phyloP scores from a whole-genome alignment of 1,284 basidiomycete genomes.

The Tetrapyrgos nigripes region DNA sequence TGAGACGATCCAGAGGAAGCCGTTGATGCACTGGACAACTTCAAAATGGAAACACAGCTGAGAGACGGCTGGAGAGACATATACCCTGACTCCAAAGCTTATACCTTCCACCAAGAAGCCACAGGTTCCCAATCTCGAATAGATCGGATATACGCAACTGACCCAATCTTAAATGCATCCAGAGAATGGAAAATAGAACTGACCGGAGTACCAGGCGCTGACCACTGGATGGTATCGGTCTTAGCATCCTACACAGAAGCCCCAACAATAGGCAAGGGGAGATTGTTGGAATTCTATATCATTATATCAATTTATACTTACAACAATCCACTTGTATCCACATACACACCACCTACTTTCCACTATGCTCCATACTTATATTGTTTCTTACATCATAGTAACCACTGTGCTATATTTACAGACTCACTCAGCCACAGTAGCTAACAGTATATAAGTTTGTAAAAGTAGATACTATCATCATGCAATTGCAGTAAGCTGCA shows the following conservation, averaged over 20 bases:
- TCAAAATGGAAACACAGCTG: slow-evolving; percentile 22
- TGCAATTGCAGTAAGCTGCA: too few species aligned
- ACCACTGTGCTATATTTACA: too few species aligned
- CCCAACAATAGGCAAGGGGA: slow-evolving; percentile 28
- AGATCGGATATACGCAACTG: slow-evolving; percentile 34
- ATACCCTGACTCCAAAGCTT: slow-evolving; percentile 26
- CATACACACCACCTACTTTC: too few species aligned
- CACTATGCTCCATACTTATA: too few species aligned
- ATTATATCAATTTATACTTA: too few species aligned
- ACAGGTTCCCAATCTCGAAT: slow-evolving; percentile 29
- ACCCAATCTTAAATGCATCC: slow-evolving; percentile 1
- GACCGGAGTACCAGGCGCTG: slow-evolving; percentile 14
- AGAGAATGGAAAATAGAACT: slow-evolving; percentile 24
- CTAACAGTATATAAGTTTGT: too few species aligned
- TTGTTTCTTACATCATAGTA: too few species aligned
- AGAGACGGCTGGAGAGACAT: slow-evolving; percentile 36
- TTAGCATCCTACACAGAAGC: slow-evolving; percentile 18
- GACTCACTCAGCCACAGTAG: too few species aligned
- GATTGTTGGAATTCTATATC: too few species aligned
- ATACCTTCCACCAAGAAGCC: slow-evolving; percentile 25
- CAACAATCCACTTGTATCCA: too few species aligned
- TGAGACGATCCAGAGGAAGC: slow-evolving; percentile 20
- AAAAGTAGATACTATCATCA: too few species aligned
- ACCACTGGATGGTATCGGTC: slow-evolving; percentile 28
- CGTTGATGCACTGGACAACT: slow-evolving; percentile 17